Percentiles rank a stretch among this genome's conserved stretches.
Evolutionary conservation across 257 asterid species (phyloP).

Genomic region (Lantana camara): DNA sequence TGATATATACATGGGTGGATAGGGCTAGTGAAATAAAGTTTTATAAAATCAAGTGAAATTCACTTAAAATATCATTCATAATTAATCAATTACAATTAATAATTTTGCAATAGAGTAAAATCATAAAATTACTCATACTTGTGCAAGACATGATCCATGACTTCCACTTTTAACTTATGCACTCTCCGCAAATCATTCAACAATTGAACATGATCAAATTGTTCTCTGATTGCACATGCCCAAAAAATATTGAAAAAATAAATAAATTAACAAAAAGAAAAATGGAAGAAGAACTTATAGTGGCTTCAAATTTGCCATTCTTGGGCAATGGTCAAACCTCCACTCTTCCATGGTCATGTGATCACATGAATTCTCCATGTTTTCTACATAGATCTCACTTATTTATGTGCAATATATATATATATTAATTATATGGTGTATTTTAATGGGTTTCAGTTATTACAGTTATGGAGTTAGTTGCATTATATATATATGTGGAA

Average conservation of each 20-base stretch:
- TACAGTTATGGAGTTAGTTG: constrained; percentile 56
- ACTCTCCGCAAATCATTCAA: background rate
- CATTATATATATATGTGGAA: background rate
- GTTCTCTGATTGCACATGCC: constrained; percentile 20
- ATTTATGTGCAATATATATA: constrained; percentile 14
- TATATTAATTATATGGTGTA: constrained; percentile 9
- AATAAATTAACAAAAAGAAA: too few relatives aligned
- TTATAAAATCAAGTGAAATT: too few relatives aligned
- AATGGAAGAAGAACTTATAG: constrained; percentile 7
- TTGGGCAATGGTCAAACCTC: constrained; percentile 35
- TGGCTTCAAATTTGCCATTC: constrained; percentile 21
- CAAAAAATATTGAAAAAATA: background rate
- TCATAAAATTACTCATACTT: too few relatives aligned
- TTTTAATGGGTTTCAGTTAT: constrained; percentile 49
- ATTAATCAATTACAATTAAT: too few relatives aligned
- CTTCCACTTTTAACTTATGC: too few relatives aligned
- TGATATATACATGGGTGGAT: too few relatives aligned
- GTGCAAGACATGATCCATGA: too few relatives aligned
- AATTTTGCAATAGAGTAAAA: too few relatives aligned
- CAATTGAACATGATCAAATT: constrained; percentile 15
- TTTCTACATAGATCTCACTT: constrained; percentile 20
- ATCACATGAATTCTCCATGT: constrained; percentile 48
- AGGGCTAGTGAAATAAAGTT: too few relatives aligned
- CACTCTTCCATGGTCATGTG: constrained; percentile 41
- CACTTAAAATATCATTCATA: too few relatives aligned